Percentiles rank a stretch among this genome's conserved stretches.
Evolutionary conservation across 371 early-diverging fungal genomes (phyloP).

Genomic region (Mortierella sp.): DNA sequence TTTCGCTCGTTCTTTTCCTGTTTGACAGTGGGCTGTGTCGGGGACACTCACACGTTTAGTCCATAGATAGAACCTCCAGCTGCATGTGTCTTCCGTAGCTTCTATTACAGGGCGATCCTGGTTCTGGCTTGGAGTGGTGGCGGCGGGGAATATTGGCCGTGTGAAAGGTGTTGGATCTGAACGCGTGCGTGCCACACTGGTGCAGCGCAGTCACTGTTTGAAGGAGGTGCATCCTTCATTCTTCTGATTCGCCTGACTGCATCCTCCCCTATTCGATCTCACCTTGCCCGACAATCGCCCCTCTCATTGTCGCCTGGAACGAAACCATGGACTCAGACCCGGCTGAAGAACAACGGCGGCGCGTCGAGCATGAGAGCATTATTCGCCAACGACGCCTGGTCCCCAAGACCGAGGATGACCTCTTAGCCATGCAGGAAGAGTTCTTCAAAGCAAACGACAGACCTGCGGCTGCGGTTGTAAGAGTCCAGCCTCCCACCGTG

Average conservation of each 20-base stretch:
- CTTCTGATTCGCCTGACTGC: too few species aligned
- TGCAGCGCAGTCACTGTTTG: too few species aligned
- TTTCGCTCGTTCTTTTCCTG: too few species aligned
- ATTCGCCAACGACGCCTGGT: constrained; percentile 23
- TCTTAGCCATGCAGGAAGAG: constrained; percentile 67
- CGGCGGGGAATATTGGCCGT: too few species aligned
- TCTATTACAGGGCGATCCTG: too few species aligned
- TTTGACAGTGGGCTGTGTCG: not conserved
- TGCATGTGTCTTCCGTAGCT: too few species aligned
- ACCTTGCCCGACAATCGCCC: not conserved
- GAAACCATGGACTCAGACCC: constrained; percentile 8
- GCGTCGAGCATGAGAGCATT: constrained; percentile 30
- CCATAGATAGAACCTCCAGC: too few species aligned
- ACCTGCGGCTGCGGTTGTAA: constrained; percentile 62
- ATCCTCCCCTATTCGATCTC: not conserved
- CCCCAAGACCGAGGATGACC: constrained; percentile 64
- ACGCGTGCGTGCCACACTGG: too few species aligned
- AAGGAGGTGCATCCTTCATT: too few species aligned
- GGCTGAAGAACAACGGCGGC: constrained; percentile 16
- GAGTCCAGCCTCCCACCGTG: constrained; percentile 46
- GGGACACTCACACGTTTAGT: too few species aligned
- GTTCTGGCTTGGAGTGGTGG: too few species aligned
- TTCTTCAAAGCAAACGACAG: constrained; percentile 57
- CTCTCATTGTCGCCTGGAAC: not conserved
- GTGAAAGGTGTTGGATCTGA: too few species aligned